Evolutionary conservation across 148 eudicot genomes (phyloP), one percentile per base, ranked within the genome.

Genomic region (Amaranthus cruentus): DNA sequence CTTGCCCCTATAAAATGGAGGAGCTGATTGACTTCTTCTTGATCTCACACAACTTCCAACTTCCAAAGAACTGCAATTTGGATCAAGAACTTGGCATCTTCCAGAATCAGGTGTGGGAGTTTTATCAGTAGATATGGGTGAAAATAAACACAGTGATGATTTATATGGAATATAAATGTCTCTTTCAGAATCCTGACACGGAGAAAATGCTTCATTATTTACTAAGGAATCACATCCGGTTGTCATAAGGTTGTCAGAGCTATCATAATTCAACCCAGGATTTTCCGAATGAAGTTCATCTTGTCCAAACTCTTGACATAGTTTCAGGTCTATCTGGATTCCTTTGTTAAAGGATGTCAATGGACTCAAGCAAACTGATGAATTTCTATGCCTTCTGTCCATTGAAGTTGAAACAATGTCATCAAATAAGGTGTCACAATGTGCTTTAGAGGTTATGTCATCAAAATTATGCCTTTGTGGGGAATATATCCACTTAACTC

Each of bases 1-100:
- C 84, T 79, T 92, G 80, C 86, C 84, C 78, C 55, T 77, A 75
- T 81, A 83, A 70, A 76, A 65, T 79, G 99, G 99, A 60, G 99
- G 99, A 67, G 97, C 94, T 69, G 97, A 92, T 73, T 85, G 83
- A 85, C 97, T 90, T 88, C 97, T 91, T 75, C 77, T 70, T 50
- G 80, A 73, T 69, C 85, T 68, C 64, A n/a, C 68, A 64, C 73
- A 73, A 78, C 86, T 87, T 74, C 59, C 56, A 38, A 75, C 72
- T 55, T 38, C 75, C 57, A 78, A 63, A 60, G 68, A 61, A 43
- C 18, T 55, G 71, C 43, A 58, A 48, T 68, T 73, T 72, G 70
- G 56, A 51, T 73, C 76, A 72, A 28, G 10, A 78, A 46, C 59
- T 65, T 77, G 78, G 71, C 52, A 66, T 60, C 79, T 73, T 42